A percentile compares a stretch with the other conserved stretches of the same genome.
Conservation (phyloP, 176 grass and related monocot genomes). For the Paspalum notatum region DNA sequence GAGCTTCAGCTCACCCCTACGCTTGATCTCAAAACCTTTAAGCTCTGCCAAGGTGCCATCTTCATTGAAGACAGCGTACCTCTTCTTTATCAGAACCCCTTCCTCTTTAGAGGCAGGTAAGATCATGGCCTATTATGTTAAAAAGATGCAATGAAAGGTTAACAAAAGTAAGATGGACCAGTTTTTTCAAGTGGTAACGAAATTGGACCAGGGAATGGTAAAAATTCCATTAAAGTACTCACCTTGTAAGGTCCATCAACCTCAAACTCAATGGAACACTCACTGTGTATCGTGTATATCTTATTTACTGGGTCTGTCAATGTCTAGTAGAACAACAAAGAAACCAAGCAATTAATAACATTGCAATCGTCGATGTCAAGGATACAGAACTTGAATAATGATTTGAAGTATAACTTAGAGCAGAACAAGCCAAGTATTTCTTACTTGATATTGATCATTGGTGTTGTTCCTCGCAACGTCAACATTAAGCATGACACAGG, state of each 20-base stretch:
- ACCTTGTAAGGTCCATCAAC: slow-evolving; percentile 98
- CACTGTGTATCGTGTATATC: slow-evolving; percentile 85
- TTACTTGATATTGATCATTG: slow-evolving; percentile 98
- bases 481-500: slow-evolving; percentile 97
- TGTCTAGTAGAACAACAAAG: slow-evolving; percentile 58
- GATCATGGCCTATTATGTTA: slow-evolving; percentile 80
- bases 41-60: slow-evolving; percentile 97
- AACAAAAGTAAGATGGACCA: slow-evolving; percentile 36
- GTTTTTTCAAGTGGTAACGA: not conserved
- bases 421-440: slow-evolving; percentile 34
- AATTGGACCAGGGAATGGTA: slow-evolving; percentile 13
- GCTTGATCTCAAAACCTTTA: slow-evolving; percentile 99
- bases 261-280: slow-evolving; percentile 98
- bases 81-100: slow-evolving; percentile 95
- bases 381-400: slow-evolving; percentile 31
- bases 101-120: slow-evolving; percentile 98
- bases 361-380: slow-evolving; percentile 9
- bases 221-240: slow-evolving; percentile 36
- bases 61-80: slow-evolving; percentile 99
- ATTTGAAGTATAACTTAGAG: slow-evolving; percentile 36
- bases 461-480: slow-evolving; percentile 96
- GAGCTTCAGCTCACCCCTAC: slow-evolving; percentile 98
- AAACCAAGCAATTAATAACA: slow-evolving; percentile 17
- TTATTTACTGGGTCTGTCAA: slow-evolving; percentile 79
- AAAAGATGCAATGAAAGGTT: slow-evolving; percentile 20